Evolutionary conservation across 2,329 filamentous ascomycete genomes (phyloP).

Genomic region (Samsoniella hepiali): DNA sequence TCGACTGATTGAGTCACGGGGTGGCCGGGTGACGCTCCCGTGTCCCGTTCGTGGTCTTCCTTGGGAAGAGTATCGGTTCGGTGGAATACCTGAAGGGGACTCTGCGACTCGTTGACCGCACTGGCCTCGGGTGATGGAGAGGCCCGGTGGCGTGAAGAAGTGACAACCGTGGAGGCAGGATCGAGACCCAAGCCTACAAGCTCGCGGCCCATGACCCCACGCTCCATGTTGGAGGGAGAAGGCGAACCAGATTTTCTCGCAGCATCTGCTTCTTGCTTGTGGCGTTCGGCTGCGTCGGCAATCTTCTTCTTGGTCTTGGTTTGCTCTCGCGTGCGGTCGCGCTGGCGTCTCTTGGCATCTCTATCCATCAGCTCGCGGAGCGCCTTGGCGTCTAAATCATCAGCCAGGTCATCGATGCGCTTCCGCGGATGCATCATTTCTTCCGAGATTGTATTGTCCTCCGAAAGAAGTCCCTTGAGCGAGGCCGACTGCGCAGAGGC

Average conservation of each 20-base stretch:
- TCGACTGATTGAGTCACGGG: background rate
- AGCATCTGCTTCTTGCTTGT: conserved; percentile 55
- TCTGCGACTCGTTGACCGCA: conserved; percentile 24
- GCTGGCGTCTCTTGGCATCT: conserved; percentile 75
- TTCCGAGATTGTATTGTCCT: conserved; percentile 55
- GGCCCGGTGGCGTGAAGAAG: conserved; percentile 50
- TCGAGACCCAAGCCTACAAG: conserved; percentile 55
- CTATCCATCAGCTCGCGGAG: conserved; percentile 87
- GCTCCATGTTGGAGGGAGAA: conserved; percentile 55
- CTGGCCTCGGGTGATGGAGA: conserved; percentile 26
- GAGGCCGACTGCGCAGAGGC: conserved; percentile 48
- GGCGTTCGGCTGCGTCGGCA: conserved; percentile 64
- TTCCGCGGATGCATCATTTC: conserved; percentile 59
- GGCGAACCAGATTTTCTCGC: conserved; percentile 49
- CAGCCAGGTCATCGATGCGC: conserved; percentile 68
- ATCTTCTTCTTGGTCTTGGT: conserved; percentile 64
- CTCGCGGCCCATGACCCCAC: conserved; percentile 59
- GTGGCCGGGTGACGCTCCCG: background rate
- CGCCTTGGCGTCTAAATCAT: conserved; percentile 80
- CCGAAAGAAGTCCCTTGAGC: conserved; percentile 49
- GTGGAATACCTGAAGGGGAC: conserved; percentile 30
- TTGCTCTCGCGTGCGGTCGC: conserved; percentile 65
- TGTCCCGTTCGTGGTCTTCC: conserved; percentile 24
- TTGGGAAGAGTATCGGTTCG: conserved; percentile 28
- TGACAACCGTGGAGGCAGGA: conserved; percentile 52